A percentile compares a stretch with the other conserved stretches of the same genome.
These are phyloP conservation scores for Diplodia sapinea DNA, from an alignment of 2,329 filamentous ascomycete species.

Conservation along the genomic window DNA sequence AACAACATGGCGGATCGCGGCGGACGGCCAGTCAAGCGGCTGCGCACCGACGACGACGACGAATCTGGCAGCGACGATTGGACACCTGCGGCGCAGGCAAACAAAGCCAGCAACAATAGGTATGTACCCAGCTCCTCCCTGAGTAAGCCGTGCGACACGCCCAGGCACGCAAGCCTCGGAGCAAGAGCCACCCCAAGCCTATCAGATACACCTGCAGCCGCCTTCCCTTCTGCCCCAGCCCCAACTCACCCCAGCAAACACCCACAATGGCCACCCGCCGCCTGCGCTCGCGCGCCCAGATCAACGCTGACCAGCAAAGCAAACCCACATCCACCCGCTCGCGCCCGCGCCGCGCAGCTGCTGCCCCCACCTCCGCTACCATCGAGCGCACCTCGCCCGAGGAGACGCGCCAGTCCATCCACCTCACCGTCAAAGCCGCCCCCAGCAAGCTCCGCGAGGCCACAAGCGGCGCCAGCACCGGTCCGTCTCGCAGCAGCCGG, in stretches of 20 bases:
- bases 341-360: constrained; percentile 46
- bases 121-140: constrained; percentile 25
- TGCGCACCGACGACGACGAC: constrained; percentile 49
- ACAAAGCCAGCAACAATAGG: constrained; percentile 27
- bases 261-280: constrained; percentile 42
- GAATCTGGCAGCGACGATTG: constrained; percentile 43
- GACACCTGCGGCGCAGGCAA: constrained; percentile 36
- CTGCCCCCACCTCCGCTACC: constrained; percentile 38
- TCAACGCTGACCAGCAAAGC: constrained; percentile 40
- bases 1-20: constrained; percentile 22
- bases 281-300: constrained; percentile 45
- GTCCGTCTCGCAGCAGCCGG: constrained; percentile 38
- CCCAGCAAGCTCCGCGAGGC: constrained; percentile 57
- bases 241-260: constrained; percentile 8
- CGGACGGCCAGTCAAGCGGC: constrained; percentile 45
- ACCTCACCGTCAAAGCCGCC: constrained; percentile 57
- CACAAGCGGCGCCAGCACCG: constrained; percentile 46
- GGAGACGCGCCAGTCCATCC: constrained; percentile 53
- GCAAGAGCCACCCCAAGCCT: constrained; percentile 30
- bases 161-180: constrained; percentile 23
- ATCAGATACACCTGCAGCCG: constrained; percentile 26
- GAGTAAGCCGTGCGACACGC: constrained; percentile 29
- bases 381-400: constrained; percentile 48
- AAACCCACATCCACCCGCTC: constrained; percentile 45
- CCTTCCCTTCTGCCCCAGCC: constrained; percentile 15